Base-by-base conservation (phyloP, 192 early-diverging fungal species). In the Backusella psychrophila region DNA sequence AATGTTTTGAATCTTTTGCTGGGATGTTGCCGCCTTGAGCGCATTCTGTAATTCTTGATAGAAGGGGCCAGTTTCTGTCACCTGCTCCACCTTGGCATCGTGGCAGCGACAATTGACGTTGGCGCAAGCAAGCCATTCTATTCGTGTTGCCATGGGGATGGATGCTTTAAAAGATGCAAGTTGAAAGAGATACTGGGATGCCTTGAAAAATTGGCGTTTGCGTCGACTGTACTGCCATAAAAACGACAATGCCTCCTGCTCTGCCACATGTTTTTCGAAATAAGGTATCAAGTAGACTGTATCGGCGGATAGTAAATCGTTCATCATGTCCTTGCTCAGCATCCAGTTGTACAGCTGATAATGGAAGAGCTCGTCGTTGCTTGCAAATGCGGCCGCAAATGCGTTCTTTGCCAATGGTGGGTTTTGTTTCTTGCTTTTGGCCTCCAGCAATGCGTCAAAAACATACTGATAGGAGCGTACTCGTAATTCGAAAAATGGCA, bases 301-400 rank as follows among this genome's bases (percentile, higher is more conserved):
- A 9, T 81, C 35, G 0, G 71, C 67, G 6, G 66, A 33, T 3
- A 78, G 52, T 3, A 81, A 33, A 14, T 81, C 80, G 21, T 65
- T 26, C 11, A 29, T 35, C 73, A 77, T 69, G 12, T 65, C 35
- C 8, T 72, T 72, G 34, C 36, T 33, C 3, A 74, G 11, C 19
- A 73, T 71, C 80, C 80, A 81, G n/a, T 77, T 42, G 42, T 81
- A 81, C 35, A 81, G 46, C 19, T 72, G 42, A 42, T 69, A 81
- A n/a, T 77, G 80, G 63, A 81, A 81, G 3, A 81, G 42, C 15
- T 66, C 38, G 26, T 80, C 79, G 53, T 72, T 21, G 3, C 59
- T 67, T 5, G 63, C 56, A 42, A 80, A 63, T 17, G 79, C 74
- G 9, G 49, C 42, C 7, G 52, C 19, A 26, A 80, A 67, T 34